Conservation (phyloP, 306 rosid genomes). For the Astragalus membranaceus region DNA sequence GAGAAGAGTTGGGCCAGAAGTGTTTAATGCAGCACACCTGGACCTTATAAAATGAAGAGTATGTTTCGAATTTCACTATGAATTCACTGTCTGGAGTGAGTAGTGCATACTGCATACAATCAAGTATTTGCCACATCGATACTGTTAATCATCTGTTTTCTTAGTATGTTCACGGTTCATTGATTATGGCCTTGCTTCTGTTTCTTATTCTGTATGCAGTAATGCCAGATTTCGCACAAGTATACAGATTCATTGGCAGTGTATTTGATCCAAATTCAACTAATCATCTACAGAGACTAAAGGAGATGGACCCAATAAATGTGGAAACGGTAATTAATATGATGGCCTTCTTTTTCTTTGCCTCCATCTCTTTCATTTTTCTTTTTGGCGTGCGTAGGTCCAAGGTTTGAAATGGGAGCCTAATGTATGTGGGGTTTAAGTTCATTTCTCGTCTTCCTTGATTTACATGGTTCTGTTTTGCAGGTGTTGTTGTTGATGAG, state of each 20-base stretch:
- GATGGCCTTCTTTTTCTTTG: not conserved
- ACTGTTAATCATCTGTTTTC: not conserved
- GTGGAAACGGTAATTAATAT: slow-evolving; percentile 68
- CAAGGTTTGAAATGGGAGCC: not conserved
- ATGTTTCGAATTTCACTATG: not conserved
- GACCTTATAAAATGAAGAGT: not conserved
- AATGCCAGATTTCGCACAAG: slow-evolving; percentile 79
- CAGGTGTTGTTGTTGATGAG: slow-evolving; percentile 78
- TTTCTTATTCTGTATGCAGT: slow-evolving; percentile 38
- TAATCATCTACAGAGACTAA: slow-evolving; percentile 64
- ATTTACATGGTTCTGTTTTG: slow-evolving; percentile 19
- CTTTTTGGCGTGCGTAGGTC: not conserved
- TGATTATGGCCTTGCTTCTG: slow-evolving; percentile 15
- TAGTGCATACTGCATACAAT: not conserved
- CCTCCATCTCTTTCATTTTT: not conserved
- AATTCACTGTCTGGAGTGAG: not conserved
- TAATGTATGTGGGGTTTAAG: not conserved
- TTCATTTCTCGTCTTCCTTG: not conserved
- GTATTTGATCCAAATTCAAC: slow-evolving; percentile 69
- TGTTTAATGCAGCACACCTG: too few species aligned
- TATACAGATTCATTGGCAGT: slow-evolving; percentile 76
- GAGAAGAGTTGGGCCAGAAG: not conserved
- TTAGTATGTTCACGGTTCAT: not conserved
- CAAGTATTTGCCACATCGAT: not conserved
- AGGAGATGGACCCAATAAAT: slow-evolving; percentile 77